A percentile compares a stretch with the other conserved stretches of the same genome.
Conservation (phyloP, 306 rosid species). For the Corylus americana region DNA sequence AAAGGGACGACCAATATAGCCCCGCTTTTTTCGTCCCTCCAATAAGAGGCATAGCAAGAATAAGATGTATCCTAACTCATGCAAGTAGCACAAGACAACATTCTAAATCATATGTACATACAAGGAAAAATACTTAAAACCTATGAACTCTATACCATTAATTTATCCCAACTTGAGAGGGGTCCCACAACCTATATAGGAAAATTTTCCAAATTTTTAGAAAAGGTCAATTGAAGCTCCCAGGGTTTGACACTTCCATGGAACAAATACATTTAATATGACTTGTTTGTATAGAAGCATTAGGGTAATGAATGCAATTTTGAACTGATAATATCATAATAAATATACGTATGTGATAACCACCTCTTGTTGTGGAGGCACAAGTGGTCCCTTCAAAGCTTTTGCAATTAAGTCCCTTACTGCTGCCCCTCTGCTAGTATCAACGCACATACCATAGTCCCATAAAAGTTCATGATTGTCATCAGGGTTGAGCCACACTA, state of each 20-base stretch:
- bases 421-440: conserved; percentile 94
- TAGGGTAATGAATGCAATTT: neutral
- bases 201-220: neutral
- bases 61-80: neutral
- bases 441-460: conserved; percentile 96
- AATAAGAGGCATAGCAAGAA: conserved; percentile 1
- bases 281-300: neutral
- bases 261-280: neutral
- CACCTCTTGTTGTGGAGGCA: conserved; percentile 91
- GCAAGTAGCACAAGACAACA: neutral
- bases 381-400: conserved; percentile 95
- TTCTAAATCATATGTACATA: neutral
- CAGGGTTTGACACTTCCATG: neutral
- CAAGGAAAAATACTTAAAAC: neutral
- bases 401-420: conserved; percentile 85
- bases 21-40: neutral
- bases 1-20: neutral
- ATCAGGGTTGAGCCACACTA: conserved; percentile 94
- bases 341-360: neutral
- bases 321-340: neutral
- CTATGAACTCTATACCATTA: too few relatives aligned
- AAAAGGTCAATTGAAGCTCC: neutral
- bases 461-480: conserved; percentile 88
- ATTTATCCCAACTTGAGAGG: neutral
- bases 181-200: neutral